phyloP scores from a whole-genome alignment of 1,139 yeast species.

The Candida pseudoviswanathii region DNA sequence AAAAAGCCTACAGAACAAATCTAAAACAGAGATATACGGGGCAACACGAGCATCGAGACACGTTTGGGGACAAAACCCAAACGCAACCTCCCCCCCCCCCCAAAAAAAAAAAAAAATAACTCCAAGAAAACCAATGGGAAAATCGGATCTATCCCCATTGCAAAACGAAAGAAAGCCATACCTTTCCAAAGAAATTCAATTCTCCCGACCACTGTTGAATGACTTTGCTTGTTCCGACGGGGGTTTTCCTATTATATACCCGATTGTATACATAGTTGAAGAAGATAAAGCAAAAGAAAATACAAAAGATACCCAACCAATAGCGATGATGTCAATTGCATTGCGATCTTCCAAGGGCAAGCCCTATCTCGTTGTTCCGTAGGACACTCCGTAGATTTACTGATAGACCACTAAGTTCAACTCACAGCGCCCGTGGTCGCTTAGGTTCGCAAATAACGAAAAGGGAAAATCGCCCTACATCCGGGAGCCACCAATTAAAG shows the following conservation, averaged over 20 bases:
- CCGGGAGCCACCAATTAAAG: not conserved
- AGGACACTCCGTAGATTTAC: not conserved
- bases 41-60: not conserved
- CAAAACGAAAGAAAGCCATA: not conserved
- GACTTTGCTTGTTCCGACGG: too few species aligned
- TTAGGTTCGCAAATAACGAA: not conserved
- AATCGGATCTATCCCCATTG: not conserved
- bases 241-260: not conserved
- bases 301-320: not conserved
- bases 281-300: not conserved
- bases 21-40: not conserved
- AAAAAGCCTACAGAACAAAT: not conserved
- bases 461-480: not conserved
- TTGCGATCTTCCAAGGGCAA: not conserved
- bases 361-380: not conserved
- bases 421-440: not conserved
- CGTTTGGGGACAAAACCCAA: not conserved
- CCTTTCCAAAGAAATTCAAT: not conserved
- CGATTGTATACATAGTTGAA: not conserved
- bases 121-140: not conserved
- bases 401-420: not conserved
- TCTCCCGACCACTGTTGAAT: not conserved
- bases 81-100: too few species aligned
- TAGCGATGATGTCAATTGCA: not conserved
- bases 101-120: not conserved